These are phyloP conservation scores for Pascua sp. DNA, from an alignment of 1,284 basidiomycete species.

Conservation along the genomic window DNA sequence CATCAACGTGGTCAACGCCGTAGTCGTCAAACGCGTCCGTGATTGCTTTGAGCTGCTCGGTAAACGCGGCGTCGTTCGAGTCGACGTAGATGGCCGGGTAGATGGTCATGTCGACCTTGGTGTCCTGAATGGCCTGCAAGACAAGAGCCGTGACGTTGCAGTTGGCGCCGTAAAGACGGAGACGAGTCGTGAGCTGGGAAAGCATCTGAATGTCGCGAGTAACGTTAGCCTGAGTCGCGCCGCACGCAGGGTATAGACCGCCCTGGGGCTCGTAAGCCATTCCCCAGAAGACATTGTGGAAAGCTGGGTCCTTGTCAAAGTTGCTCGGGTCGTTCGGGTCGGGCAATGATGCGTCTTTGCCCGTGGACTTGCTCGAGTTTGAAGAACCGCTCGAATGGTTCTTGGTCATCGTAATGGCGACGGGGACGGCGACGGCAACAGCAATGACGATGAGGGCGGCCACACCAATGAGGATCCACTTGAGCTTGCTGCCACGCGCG, in stretches of 20 bases:
- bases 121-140: slow-evolving; percentile 76
- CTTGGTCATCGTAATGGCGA: slow-evolving; percentile 16
- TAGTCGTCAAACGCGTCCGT: slow-evolving; percentile 64
- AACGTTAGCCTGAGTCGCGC: slow-evolving; percentile 17
- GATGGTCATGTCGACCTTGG: slow-evolving; percentile 81
- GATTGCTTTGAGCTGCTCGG: slow-evolving; percentile 66
- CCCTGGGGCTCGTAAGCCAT: slow-evolving; percentile 66
- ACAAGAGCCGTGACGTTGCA: slow-evolving; percentile 56
- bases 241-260: slow-evolving; percentile 3
- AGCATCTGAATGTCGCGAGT: slow-evolving; percentile 52
- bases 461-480: not conserved
- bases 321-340: slow-evolving; percentile 61
- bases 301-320: slow-evolving; percentile 60
- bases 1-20: slow-evolving; percentile 71
- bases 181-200: slow-evolving; percentile 46
- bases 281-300: slow-evolving; percentile 66
- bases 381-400: slow-evolving; percentile 9
- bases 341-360: not conserved
- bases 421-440: slow-evolving; percentile 6
- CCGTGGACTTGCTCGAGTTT: slow-evolving; percentile 5
- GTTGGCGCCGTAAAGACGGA: slow-evolving; percentile 49
- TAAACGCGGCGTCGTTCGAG: slow-evolving; percentile 65
- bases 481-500: too few species aligned
- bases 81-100: slow-evolving; percentile 76
- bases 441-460: slow-evolving; percentile 8